Evolutionary conservation across 2,329 filamentous ascomycete genomes (phyloP).

Genomic region (Xylaria sp.): DNA sequence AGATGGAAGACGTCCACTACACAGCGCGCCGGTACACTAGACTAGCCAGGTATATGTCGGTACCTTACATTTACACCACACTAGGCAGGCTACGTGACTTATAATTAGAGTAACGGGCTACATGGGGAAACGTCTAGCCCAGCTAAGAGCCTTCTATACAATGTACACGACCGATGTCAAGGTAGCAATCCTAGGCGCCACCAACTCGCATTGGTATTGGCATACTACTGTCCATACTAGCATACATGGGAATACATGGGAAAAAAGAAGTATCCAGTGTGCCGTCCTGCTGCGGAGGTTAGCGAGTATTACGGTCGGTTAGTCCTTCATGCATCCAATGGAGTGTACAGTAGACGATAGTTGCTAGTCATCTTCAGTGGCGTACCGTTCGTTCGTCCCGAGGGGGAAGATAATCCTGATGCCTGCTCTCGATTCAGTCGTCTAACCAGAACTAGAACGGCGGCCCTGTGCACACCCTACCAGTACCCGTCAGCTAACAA

Average conservation of each 20-base stretch:
- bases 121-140: not conserved
- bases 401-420: not conserved
- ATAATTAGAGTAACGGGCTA: conserved; percentile 17
- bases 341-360: not conserved
- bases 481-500: conserved; percentile 9
- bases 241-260: no score
- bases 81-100: not conserved
- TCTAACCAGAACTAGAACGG: conserved; percentile 16
- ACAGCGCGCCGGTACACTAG: no score
- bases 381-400: not conserved
- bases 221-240: not conserved
- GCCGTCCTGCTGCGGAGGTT: no score
- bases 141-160: not conserved
- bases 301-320: no score
- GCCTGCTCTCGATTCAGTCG: not conserved
- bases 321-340: not conserved
- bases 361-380: conserved; percentile 6
- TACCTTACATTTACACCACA: not conserved
- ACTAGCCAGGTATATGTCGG: not conserved
- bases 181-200: conserved; percentile 1
- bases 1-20: not conserved
- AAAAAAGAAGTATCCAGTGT: no score
- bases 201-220: not conserved
- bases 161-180: not conserved
- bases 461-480: conserved; percentile 29